Conservation (phyloP, 768 basidiomycete genomes). For the Agrocybe praecox region DNA sequence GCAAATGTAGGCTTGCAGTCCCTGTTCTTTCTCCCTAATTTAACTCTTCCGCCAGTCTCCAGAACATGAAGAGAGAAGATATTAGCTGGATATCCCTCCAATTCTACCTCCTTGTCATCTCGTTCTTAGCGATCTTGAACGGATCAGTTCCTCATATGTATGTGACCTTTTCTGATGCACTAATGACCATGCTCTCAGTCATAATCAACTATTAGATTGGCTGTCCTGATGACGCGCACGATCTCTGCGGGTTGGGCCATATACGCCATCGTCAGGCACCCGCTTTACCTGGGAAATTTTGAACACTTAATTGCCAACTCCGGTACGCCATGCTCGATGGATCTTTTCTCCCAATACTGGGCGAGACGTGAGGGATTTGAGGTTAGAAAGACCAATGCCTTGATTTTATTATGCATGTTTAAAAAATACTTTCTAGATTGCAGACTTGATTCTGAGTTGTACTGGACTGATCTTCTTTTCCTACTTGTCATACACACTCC, state of each 20-base stretch:
- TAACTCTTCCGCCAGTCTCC: slow-evolving; percentile 31
- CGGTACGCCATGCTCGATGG: slow-evolving; percentile 49
- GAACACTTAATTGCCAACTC: slow-evolving; percentile 36
- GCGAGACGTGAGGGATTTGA: slow-evolving; percentile 39
- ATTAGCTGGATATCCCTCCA: slow-evolving; percentile 48
- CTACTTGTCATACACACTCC: slow-evolving; percentile 47
- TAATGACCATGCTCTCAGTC: background rate
- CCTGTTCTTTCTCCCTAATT: slow-evolving; percentile 33
- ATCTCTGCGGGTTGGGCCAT: slow-evolving; percentile 52
- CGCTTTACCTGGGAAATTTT: slow-evolving; percentile 33
- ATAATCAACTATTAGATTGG: slow-evolving; percentile 36
- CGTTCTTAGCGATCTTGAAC: slow-evolving; percentile 48
- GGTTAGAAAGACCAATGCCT: slow-evolving; percentile 30
- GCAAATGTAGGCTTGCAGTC: slow-evolving; percentile 45
- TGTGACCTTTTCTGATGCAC: slow-evolving; percentile 12
- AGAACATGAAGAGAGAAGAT: slow-evolving; percentile 48
- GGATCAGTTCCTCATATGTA: slow-evolving; percentile 61
- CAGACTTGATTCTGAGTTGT: slow-evolving; percentile 47
- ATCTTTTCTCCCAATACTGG: slow-evolving; percentile 51
- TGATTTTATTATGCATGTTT: too few relatives aligned
- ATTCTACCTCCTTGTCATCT: slow-evolving; percentile 56
- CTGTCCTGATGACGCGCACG: slow-evolving; percentile 48
- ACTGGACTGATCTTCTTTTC: slow-evolving; percentile 43
- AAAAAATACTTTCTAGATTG: slow-evolving; percentile 35
- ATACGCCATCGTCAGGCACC: slow-evolving; percentile 52